Base-by-base conservation (phyloP, 257 asterid genomes). In the Gynochthodes officinalis region DNA sequence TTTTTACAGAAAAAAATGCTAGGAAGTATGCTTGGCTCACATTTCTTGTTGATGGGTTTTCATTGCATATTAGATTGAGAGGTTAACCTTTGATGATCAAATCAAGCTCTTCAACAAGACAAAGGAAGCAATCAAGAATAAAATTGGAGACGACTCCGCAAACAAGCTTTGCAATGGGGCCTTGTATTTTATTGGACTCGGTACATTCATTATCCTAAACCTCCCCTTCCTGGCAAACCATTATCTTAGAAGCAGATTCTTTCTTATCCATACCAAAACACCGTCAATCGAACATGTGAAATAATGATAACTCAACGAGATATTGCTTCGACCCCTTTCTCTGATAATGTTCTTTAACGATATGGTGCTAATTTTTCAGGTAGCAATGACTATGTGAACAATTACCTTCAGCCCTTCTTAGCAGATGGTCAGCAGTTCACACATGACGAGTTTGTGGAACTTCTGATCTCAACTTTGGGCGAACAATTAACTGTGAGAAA, bases 301-400 rank as follows among this genome's bases (percentile, higher is more conserved):
- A n/a, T n/a, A n/a, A n/a, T n/a, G n/a, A n/a, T n/a, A n/a, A n/a
- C n/a, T n/a, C n/a, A n/a, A n/a, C n/a, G n/a, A n/a, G n/a, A n/a
- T n/a, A n/a, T n/a, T n/a, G n/a, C n/a, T n/a, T n/a, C n/a, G n/a
- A n/a, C n/a, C n/a, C n/a, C n/a, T n/a, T n/a, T n/a, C n/a, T n/a
- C n/a, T n/a, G n/a, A n/a, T n/a, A n/a, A n/a, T n/a, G n/a, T n/a
- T n/a, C n/a, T n/a, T n/a, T n/a, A n/a, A n/a, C n/a, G n/a, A n/a
- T n/a, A n/a, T n/a, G n/a, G n/a, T 62, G 78, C n/a, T 28, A 44
- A 16, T 30, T 60, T 76, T 74, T 54, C 85, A 88, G 97, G 97
- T 54, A 91, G 97, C 91, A 91, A 91, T 46, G 95, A 89, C 72
- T 91, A 91, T 69, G 96, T 91, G 4, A 91, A 89, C 90, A 91